Evolutionary conservation across 1,139 yeast genomes (phyloP).

Genomic region (Torulaspora pretoriensis): DNA sequence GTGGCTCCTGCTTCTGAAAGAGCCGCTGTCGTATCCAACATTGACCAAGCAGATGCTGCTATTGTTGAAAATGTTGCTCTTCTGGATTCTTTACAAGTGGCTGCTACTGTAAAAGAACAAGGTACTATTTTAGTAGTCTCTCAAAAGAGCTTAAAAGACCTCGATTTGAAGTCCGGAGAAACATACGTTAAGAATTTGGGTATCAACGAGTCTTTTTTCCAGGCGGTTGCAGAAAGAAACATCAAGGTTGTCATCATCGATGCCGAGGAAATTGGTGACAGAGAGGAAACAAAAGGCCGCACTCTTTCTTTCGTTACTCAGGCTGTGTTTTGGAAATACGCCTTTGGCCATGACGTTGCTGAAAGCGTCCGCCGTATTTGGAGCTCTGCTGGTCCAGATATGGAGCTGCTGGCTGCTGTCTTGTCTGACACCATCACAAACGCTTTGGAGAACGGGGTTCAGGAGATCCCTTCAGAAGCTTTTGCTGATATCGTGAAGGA

Average conservation of each 20-base stretch:
- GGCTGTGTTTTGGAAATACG: conserved; percentile 72
- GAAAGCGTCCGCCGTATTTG: conserved; percentile 74
- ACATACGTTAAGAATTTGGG: conserved; percentile 47
- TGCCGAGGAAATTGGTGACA: conserved; percentile 52
- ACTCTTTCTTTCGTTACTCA: conserved; percentile 72
- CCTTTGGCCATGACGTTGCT: conserved; percentile 53
- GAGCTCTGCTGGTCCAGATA: conserved; percentile 76
- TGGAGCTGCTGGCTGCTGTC: conserved; percentile 79
- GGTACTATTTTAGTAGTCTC: conserved; percentile 51
- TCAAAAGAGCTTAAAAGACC: conserved; percentile 22
- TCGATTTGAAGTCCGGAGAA: conserved; percentile 30
- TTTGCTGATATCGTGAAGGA: conserved; percentile 35
- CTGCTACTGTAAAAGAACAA: conserved; percentile 54
- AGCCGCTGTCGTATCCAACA: conserved; percentile 34
- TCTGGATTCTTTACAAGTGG: conserved; percentile 55
- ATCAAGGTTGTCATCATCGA: conserved; percentile 55
- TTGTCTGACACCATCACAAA: conserved; percentile 62
- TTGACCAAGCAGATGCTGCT: conserved; percentile 59
- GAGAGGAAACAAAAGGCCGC: conserved; percentile 71
- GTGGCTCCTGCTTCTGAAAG: conserved; percentile 38
- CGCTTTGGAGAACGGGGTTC: conserved; percentile 49
- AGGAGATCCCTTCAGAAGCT: conserved; percentile 40
- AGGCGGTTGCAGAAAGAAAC: conserved; percentile 51
- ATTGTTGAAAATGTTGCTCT: conserved; percentile 58
- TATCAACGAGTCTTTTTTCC: conserved; percentile 48